Percentiles rank a stretch among this genome's conserved stretches.
Evolutionary conservation across 768 basidiomycete species (phyloP).

Genomic region (Tulasnella sp.): DNA sequence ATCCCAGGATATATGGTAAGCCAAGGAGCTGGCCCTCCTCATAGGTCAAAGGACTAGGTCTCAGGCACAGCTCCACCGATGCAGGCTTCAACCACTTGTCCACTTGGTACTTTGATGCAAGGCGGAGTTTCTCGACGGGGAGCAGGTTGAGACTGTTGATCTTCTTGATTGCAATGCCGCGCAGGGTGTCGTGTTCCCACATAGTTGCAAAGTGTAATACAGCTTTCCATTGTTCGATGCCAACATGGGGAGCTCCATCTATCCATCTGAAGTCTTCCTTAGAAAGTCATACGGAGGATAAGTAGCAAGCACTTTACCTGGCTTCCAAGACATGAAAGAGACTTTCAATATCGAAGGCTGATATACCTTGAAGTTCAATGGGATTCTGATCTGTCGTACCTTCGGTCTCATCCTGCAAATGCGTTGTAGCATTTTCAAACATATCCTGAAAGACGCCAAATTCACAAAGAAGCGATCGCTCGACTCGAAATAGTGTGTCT

Average conservation of each 20-base stretch:
- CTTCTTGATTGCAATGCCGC: neutral
- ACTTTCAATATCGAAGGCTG: too few relatives aligned
- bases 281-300: too few relatives aligned
- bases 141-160: neutral
- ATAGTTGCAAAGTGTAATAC: slow-evolving; percentile 6
- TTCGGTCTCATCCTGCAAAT: neutral
- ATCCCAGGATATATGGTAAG: neutral
- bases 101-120: neutral
- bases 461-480: neutral
- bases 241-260: neutral
- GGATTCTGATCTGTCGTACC: neutral
- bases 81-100: neutral
- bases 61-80: neutral
- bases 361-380: too few relatives aligned
- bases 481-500: neutral
- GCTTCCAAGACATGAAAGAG: too few relatives aligned
- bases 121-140: neutral
- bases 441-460: neutral
- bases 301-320: too few relatives aligned
- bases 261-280: too few relatives aligned
- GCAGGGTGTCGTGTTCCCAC: neutral
- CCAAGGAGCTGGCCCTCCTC: neutral
- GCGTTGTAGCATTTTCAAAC: neutral
- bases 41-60: neutral
- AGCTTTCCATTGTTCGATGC: neutral